Percentiles rank a stretch among this genome's conserved stretches.
phyloP scores from a whole-genome alignment of 495 filamentous ascomycete species.

The Cercophora samala region DNA sequence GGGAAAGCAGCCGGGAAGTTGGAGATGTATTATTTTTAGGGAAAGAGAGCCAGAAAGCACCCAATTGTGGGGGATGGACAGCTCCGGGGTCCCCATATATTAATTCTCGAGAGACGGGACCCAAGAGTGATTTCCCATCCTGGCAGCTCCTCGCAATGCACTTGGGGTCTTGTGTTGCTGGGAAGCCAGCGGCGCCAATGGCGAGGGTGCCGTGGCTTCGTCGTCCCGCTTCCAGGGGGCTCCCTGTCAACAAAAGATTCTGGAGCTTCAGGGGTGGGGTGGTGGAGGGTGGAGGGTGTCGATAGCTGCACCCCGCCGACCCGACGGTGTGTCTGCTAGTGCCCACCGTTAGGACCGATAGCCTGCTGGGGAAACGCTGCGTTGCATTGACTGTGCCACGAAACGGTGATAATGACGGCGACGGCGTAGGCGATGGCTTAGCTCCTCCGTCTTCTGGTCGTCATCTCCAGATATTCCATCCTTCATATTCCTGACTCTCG shows the following conservation, averaged over 20 bases:
- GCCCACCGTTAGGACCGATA: background rate
- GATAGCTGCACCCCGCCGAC: slow-evolving; percentile 22
- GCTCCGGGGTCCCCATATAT: slow-evolving; percentile 23
- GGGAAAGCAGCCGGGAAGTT: background rate
- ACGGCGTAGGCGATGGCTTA: background rate
- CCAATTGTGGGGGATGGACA: slow-evolving; percentile 16
- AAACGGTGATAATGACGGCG: background rate
- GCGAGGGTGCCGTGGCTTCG: slow-evolving; percentile 19
- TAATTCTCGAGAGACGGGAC: slow-evolving; percentile 8
- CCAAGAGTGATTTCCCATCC: slow-evolving; percentile 14
- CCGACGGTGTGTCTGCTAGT: slow-evolving; percentile 7
- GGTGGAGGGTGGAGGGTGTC: slow-evolving; percentile 7
- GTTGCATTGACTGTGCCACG: background rate
- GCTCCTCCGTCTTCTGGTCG: background rate
- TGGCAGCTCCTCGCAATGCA: background rate
- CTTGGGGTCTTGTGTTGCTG: slow-evolving; percentile 4
- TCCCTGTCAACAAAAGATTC: slow-evolving; percentile 18
- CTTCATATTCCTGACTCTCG: too few species aligned
- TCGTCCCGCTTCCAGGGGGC: slow-evolving; percentile 8
- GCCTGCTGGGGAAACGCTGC: background rate
- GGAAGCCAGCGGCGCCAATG: slow-evolving; percentile 15
- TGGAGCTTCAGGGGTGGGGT: slow-evolving; percentile 19
- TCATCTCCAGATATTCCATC: background rate
- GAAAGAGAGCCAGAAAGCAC: slow-evolving; percentile 9
- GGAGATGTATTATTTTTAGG: slow-evolving; percentile 7